phyloP scores from a whole-genome alignment of 345 rosid species.

The Durio zibethinus region DNA sequence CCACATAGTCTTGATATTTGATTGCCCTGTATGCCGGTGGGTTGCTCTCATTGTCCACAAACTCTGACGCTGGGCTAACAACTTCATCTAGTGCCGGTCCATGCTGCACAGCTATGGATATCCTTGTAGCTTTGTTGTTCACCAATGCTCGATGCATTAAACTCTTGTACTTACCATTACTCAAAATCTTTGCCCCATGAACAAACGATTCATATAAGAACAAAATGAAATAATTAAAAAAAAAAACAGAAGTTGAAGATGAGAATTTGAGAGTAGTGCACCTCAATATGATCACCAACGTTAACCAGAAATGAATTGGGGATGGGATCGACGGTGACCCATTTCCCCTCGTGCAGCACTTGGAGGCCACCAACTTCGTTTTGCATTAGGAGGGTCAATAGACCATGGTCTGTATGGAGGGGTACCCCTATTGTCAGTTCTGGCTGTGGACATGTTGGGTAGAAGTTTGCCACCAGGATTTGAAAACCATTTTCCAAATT shows the following conservation, averaged over 20 bases:
- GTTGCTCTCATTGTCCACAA: slow-evolving; percentile 15
- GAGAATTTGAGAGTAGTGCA: background rate
- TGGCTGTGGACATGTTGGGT: slow-evolving; percentile 60
- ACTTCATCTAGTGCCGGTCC: slow-evolving; percentile 48
- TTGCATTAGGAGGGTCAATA: slow-evolving; percentile 41
- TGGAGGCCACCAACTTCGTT: slow-evolving; percentile 50
- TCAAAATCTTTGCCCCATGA: slow-evolving; percentile 44
- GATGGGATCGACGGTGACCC: slow-evolving; percentile 37
- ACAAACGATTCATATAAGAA: background rate
- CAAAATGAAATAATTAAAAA: background rate
- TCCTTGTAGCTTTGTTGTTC: slow-evolving; percentile 33
- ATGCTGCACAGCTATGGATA: slow-evolving; percentile 28
- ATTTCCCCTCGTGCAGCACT: slow-evolving; percentile 41
- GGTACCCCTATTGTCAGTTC: slow-evolving; percentile 55
- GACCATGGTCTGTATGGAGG: slow-evolving; percentile 58
- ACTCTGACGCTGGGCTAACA: slow-evolving; percentile 33
- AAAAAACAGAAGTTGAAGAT: background rate
- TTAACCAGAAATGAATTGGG: slow-evolving; percentile 48
- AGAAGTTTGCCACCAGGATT: slow-evolving; percentile 31
- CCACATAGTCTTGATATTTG: slow-evolving; percentile 34
- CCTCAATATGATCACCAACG: slow-evolving; percentile 55
- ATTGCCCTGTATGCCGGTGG: slow-evolving; percentile 31
- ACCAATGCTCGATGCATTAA: slow-evolving; percentile 45
- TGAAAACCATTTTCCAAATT: slow-evolving; percentile 33
- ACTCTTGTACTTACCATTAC: slow-evolving; percentile 59